These are phyloP conservation scores for Penicillium riverlandense DNA, from an alignment of 495 filamentous ascomycete species.

Conservation along the genomic window DNA sequence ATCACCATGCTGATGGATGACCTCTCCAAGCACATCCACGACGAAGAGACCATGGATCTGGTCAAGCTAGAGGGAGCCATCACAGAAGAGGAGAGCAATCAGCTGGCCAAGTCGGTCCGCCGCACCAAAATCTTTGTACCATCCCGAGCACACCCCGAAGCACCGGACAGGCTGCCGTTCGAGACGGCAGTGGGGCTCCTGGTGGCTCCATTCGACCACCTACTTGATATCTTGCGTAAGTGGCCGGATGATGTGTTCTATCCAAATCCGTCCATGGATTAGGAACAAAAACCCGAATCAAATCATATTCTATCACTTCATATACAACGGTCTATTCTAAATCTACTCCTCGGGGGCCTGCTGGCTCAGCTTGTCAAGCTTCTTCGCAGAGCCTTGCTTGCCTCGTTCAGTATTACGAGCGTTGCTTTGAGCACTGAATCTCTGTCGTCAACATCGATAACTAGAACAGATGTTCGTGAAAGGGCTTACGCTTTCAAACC, in stretches of 20 bases:
- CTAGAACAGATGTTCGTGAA: too few species aligned
- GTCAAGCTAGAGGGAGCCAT: conserved; percentile 42
- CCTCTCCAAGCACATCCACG: conserved; percentile 47
- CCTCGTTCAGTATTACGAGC: conserved; percentile 30
- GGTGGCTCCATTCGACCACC: conserved; percentile 25
- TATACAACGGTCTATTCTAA: neutral
- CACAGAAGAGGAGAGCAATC: conserved; percentile 25
- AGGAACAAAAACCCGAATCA: neutral
- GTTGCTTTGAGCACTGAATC: conserved; percentile 28
- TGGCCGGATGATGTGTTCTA: conserved; percentile 17
- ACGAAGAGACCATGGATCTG: conserved; percentile 53
- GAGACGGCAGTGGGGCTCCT: conserved; percentile 21
- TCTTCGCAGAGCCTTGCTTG: conserved; percentile 31
- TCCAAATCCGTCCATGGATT: neutral
- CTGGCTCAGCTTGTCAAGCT: conserved; percentile 18
- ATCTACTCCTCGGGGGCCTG: neutral
- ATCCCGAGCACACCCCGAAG: conserved; percentile 45
- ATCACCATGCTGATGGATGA: conserved; percentile 45
- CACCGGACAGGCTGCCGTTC: conserved; percentile 19
- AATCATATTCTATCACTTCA: neutral
- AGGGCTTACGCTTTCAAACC: conserved; percentile 13
- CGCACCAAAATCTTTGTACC: conserved; percentile 57
- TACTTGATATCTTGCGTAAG: conserved; percentile 24
- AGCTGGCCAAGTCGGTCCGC: conserved; percentile 45
- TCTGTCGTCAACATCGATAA: neutral